A percentile compares a stretch with the other conserved stretches of the same genome.
Evolutionary conservation across 371 early-diverging fungal species (phyloP).

Genomic region (Nosema muscidifuracis): DNA sequence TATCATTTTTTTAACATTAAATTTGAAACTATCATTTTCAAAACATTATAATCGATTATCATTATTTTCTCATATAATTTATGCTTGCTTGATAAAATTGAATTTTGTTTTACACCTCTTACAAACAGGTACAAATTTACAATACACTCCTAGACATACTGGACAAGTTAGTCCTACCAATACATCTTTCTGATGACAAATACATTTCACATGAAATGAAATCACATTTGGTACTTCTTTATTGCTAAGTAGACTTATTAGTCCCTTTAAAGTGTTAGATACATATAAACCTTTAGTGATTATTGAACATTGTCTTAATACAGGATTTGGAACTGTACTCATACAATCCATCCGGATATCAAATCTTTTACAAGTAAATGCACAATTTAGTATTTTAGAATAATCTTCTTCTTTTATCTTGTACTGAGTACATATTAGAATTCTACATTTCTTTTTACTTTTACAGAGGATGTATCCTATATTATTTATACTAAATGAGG

Average conservation of each 20-base stretch:
- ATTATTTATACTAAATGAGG: too few relatives aligned
- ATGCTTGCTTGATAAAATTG: constrained; percentile 20
- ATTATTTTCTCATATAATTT: too few relatives aligned
- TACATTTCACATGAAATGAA: constrained; percentile 39
- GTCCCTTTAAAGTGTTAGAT: background rate
- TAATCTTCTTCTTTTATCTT: constrained; percentile 35
- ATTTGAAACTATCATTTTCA: too few relatives aligned
- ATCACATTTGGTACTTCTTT: background rate
- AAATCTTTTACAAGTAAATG: constrained; percentile 40
- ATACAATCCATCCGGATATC: constrained; percentile 35
- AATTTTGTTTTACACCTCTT: constrained; percentile 62
- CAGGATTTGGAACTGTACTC: constrained; percentile 5
- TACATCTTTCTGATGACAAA: constrained; percentile 57
- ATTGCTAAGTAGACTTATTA: constrained; percentile 14
- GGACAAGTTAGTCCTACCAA: constrained; percentile 58
- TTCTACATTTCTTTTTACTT: constrained; percentile 6
- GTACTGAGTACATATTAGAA: constrained; percentile 41
- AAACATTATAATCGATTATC: too few relatives aligned
- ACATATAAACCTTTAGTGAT: constrained; percentile 33
- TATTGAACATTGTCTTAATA: constrained; percentile 20
- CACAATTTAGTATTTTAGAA: constrained; percentile 44
- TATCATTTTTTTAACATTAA: too few relatives aligned
- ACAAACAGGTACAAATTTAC: constrained; percentile 62
- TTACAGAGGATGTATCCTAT: constrained; percentile 47
- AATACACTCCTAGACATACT: constrained; percentile 61